phyloP scores from a whole-genome alignment of 2,329 filamentous ascomycete genomes.

The Microsporum ferrugineum region DNA sequence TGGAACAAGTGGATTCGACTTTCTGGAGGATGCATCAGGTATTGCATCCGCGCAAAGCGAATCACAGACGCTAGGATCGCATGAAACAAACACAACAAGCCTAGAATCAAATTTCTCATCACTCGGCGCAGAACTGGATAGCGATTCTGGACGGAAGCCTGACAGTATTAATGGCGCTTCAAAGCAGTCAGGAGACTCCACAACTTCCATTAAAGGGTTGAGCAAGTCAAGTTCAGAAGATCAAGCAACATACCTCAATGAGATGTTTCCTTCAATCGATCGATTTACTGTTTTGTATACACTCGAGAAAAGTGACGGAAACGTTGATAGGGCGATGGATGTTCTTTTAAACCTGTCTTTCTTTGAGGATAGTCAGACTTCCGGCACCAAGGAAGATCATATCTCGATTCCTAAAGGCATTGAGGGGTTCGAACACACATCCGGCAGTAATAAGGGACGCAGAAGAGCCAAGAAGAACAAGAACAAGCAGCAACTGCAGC shows the following conservation, averaged over 20 bases:
- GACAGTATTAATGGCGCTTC: slow-evolving; percentile 6
- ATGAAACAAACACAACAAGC: slow-evolving; percentile 41
- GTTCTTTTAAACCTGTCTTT: slow-evolving; percentile 68
- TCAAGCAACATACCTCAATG: slow-evolving; percentile 41
- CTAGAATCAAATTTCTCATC: slow-evolving; percentile 38
- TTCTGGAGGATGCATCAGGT: slow-evolving; percentile 19
- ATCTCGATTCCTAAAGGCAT: slow-evolving; percentile 53
- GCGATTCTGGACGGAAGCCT: neutral
- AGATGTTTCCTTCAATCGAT: slow-evolving; percentile 62
- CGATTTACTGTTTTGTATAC: slow-evolving; percentile 54
- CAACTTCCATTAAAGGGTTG: slow-evolving; percentile 18
- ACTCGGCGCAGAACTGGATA: slow-evolving; percentile 21
- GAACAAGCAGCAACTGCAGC: slow-evolving; percentile 25
- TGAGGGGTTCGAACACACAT: slow-evolving; percentile 56
- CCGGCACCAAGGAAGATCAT: slow-evolving; percentile 31
- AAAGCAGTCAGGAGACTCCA: slow-evolving; percentile 9
- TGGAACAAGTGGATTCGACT: slow-evolving; percentile 45
- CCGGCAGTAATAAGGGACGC: slow-evolving; percentile 35
- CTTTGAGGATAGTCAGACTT: slow-evolving; percentile 47
- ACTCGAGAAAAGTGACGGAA: slow-evolving; percentile 55
- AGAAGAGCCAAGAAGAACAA: slow-evolving; percentile 37
- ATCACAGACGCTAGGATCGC: slow-evolving; percentile 30
- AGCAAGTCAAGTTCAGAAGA: slow-evolving; percentile 49
- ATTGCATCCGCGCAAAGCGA: slow-evolving; percentile 20
- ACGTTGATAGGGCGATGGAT: slow-evolving; percentile 62